Evolutionary conservation across 306 rosid genomes (phyloP), one percentile per base, ranked within the genome.

Genomic region (Trichosanthes cucumerina): DNA sequence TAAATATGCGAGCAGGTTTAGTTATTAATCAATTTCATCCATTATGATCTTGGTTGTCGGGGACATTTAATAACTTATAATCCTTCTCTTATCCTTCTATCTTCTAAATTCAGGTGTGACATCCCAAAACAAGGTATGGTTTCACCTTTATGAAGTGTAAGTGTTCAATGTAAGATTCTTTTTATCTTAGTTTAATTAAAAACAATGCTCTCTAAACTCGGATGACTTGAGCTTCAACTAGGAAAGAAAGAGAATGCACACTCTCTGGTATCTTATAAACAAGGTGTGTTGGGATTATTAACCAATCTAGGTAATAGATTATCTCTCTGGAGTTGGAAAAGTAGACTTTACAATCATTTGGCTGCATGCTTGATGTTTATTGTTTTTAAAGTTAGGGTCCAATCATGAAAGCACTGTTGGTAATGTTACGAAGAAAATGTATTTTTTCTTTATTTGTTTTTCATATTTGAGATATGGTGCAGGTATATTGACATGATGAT

Each of bases 1-100:
- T 95, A 68, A 83, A 64, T 80, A 84, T 91, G 77, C 86, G 93
- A 81, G 81, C 98, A 91, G 97, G 98, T 93, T 80, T 34, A 79
- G 39, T 38, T 86, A 24, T 80, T 50, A 41, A 49, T 23, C 44
- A 36, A 13, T 82, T 46, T 58, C 75, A 63, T 54, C 21, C 33
- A 46, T 12, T 49, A 66, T 65, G 21, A 69, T 59, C 44, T 76
- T 26, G 70, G 71, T 39, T 26, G 47, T 52, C 38, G 33, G n/a
- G 54, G 52, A 47, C 69, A 31, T 12, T 89, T 88, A 58, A 75
- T 50, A 78, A 76, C 56, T 82, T 41, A 38, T 58, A 66, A 57
- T 79, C 44, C 77, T 43, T 38, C 63, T 79, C 60, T 53, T 16
- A 68, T 81, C 53, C 21, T 81, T 65, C 80, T 3, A 53, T 23